Conservation (phyloP, 2,329 filamentous ascomycete genomes). For the Amphichorda felina region DNA sequence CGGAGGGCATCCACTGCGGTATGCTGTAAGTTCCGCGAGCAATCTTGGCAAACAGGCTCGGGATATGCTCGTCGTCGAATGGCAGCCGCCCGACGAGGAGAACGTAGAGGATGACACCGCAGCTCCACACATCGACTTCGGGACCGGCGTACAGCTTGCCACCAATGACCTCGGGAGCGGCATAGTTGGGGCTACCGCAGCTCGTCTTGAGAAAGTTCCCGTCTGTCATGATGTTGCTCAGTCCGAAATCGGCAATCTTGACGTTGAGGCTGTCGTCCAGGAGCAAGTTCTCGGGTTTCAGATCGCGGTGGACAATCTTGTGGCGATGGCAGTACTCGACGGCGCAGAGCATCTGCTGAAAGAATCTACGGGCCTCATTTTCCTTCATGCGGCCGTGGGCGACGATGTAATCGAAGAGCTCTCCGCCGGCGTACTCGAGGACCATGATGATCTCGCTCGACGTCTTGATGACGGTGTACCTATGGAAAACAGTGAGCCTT, state of each 20-base stretch:
- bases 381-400: conserved; percentile 87
- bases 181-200: conserved; percentile 96
- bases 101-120: conserved; percentile 82
- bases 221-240: conserved; percentile 99
- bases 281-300: conserved; percentile 94
- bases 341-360: conserved; percentile 97
- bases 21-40: conserved; percentile 88
- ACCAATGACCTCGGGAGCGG: conserved; percentile 93
- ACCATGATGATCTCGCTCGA: conserved; percentile 97
- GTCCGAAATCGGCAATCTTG: conserved; percentile 96
- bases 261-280: conserved; percentile 94
- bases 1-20: conserved; percentile 79
- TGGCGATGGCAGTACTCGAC: conserved; percentile 98
- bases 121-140: conserved; percentile 97
- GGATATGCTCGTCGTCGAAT: conserved; percentile 98
- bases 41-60: conserved; percentile 95
- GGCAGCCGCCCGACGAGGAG: conserved; percentile 73
- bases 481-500: conserved; percentile 28
- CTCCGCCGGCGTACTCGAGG: conserved; percentile 89
- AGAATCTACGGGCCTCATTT: conserved; percentile 88
- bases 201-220: conserved; percentile 98
- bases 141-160: conserved; percentile 95
- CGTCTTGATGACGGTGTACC: conserved; percentile 94
- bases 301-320: conserved; percentile 95
- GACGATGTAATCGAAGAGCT: conserved; percentile 97